phyloP scores from a whole-genome alignment of 495 filamentous ascomycete species.

The Mycothermus thermophilus region DNA sequence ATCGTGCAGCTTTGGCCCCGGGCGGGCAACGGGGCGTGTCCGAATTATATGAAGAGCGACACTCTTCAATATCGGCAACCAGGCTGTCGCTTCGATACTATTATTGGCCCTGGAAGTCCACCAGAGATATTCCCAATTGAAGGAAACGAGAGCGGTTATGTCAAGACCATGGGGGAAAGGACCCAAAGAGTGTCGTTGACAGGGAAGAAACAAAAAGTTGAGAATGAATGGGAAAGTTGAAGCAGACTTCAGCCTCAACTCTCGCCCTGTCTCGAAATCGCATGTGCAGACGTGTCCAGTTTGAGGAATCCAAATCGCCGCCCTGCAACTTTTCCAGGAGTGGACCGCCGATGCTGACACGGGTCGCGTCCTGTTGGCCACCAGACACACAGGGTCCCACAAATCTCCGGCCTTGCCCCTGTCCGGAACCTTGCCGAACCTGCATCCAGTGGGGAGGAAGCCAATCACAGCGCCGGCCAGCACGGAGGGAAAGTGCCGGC shows the following conservation, averaged over 20 bases:
- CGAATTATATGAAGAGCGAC: constrained; percentile 2
- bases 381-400: neutral
- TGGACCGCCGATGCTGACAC: constrained; percentile 8
- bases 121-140: constrained; percentile 5
- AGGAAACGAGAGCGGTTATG: constrained; percentile 6
- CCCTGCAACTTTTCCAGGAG: constrained; percentile 4
- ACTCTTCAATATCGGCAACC: no score
- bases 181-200: neutral
- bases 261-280: constrained; percentile 1
- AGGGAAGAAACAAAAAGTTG: constrained; percentile 6
- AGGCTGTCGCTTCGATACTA: no score
- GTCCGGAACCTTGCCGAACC: no score
- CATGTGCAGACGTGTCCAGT: constrained; percentile 24
- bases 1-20: constrained; percentile 30
- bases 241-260: constrained; percentile 12
- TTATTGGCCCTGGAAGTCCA: neutral
- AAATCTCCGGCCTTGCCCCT: constrained; percentile 6
- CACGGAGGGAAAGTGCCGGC: no score
- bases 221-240: constrained; percentile 7
- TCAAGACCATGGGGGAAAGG: constrained; percentile 9
- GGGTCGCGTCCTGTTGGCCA: constrained; percentile 9
- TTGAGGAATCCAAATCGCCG: constrained; percentile 14
- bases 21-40: constrained; percentile 6
- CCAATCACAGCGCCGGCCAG: constrained; percentile 17
- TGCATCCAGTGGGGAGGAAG: constrained; percentile 7